These are phyloP conservation scores for Tulasnella sp. DNA, from an alignment of 768 basidiomycete species.

Conservation along the genomic window DNA sequence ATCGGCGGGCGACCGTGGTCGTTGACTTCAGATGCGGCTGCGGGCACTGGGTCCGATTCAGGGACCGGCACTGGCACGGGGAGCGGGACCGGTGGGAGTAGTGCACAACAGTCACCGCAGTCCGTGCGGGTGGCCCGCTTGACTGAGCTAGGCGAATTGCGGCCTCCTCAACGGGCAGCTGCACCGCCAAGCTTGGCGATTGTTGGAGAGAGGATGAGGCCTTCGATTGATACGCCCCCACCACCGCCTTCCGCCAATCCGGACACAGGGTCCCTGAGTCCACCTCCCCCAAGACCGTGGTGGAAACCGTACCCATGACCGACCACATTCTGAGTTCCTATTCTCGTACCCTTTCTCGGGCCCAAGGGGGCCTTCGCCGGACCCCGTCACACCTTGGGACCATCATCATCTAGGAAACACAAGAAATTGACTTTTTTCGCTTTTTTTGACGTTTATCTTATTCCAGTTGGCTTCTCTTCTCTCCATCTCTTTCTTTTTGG, in stretches of 20 bases:
- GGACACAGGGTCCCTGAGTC: background rate
- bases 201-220: slow-evolving; percentile 1
- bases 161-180: background rate
- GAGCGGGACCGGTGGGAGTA: background rate
- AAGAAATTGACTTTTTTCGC: no score
- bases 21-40: background rate
- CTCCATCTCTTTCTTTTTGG: background rate
- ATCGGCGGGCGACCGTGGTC: slow-evolving; percentile 11
- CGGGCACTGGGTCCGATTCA: background rate
- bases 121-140: background rate
- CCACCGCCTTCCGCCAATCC: slow-evolving; percentile 4
- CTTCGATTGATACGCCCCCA: slow-evolving; percentile 1
- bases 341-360: no score
- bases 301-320: background rate
- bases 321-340: background rate
- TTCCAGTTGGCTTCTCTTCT: background rate
- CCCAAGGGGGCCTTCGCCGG: no score
- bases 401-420: background rate
- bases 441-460: slow-evolving; percentile 4
- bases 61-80: slow-evolving; percentile 12
- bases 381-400: no score
- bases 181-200: background rate
- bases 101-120: background rate
- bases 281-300: slow-evolving; percentile 14
- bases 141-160: background rate